Evolutionary conservation across 352 stramenopile genomes (phyloP), one percentile per base, ranked within the genome.

Genomic region (Globisporangium emineosum): DNA sequence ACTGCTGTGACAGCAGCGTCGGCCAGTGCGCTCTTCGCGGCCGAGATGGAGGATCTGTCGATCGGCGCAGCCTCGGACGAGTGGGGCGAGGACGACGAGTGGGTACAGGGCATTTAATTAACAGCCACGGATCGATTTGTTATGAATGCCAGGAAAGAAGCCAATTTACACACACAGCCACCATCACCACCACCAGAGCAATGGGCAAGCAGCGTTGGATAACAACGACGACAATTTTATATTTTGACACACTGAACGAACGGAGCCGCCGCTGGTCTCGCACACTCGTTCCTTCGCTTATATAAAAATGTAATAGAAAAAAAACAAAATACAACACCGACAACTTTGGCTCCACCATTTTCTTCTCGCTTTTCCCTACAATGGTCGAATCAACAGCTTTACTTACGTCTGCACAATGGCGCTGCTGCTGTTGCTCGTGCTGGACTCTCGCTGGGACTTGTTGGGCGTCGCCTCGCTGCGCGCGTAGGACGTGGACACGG

Each of bases 41-140:
- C 77, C 43, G 84, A 91, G 53, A 70, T 91, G 69, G 81, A 90
- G 55, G 85, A 91, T 35, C 61, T 89, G 12, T 73, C 74, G 43
- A 64, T 60, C 40, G 71, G 62, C 35, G 70, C 74, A 9, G 77
- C 64, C 13, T 68, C 70, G 7, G 80, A 86, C 51, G 81, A 89
- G 60, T 89, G 83, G 80, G 85, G 83, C 42, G 81, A 91, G 60
- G 85, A 91, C 65, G 85, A 93, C 67, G 85, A 94, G 68, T 94
- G 85, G 85, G 82, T 86, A 29, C 83, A 90, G 65, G 73, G 78
- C 56, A 84, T 90, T 57, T 90, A 72, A 76, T 32, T 13, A 6
- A 13, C 3, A n/a, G 2, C 7, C 29, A 4, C 27, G 10, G 45
- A 33, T 45, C 37, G 15, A 45, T 6, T 45, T 0, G 33, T 8